Base-by-base conservation (phyloP, 2,329 filamentous ascomycete species). In the Curvularia sp. region DNA sequence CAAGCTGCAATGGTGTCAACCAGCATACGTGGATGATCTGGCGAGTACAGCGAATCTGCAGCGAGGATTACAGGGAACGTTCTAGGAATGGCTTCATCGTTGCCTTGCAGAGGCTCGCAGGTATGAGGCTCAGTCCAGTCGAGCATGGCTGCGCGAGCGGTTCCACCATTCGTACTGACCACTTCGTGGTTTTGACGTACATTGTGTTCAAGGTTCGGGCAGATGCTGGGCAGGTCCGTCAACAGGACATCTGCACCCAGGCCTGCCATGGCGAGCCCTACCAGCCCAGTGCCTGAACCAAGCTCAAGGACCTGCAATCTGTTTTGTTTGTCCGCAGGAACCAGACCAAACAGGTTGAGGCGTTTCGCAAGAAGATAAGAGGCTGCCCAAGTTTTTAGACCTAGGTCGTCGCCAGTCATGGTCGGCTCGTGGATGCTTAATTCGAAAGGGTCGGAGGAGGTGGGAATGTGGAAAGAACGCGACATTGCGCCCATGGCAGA, bases 381-480 rank as follows among this genome's bases (percentile, higher is more conserved):
- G 0, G 93, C 94, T 0, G 91, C 92, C 95, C 95, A 98, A 0
- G 95, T 99, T 77, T 99, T 98, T 75, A 96, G 84, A 1, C 95
- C 95, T 18, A 98, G 82, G 58, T 91, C 90, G 76, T 97, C 94
- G 6, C 90, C 90, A 0, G 92, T 96, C 55, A 98, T 81, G 0
- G 93, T 88, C 1, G 95, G 95, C 74, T 99, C 95, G 55, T 92
- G 85, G 38, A 99, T 87, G 34, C 84, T 83, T 49, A 99, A 80
- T 45, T 88, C 83, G 49, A 77, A 74, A 2, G 66, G 57, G 23
- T 64, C 63, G n/a, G 72, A 73, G 10, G 76, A 74, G 13, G 78
- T 72, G 25, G 85, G 83, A 41, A 91, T 85, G 7, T 69, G 77
- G 74, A 91, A 90, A 10, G 79, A 80, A 41, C 89, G 82, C 45